Evolutionary conservation across 495 filamentous ascomycete genomes (phyloP).

Genomic region (Aspergillus coremiiformis): DNA sequence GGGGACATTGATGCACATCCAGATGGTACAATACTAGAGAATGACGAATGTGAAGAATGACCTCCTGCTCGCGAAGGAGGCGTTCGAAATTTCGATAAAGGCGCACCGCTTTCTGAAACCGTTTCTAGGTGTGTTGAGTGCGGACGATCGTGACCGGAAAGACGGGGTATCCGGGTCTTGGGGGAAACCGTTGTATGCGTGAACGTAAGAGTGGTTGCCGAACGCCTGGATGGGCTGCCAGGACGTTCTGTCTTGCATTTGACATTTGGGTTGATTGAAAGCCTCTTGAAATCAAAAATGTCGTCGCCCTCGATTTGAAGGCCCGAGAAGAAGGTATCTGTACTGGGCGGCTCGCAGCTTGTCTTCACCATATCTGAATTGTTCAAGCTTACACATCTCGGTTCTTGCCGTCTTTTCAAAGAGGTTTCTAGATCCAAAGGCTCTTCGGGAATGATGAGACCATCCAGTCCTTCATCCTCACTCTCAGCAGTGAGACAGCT

Average conservation of each 20-base stretch:
- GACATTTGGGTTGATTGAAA: conserved; percentile 87
- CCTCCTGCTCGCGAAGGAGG: conserved; percentile 55
- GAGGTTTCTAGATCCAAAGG: conserved; percentile 73
- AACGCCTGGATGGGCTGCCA: conserved; percentile 60
- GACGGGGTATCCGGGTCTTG: conserved; percentile 54
- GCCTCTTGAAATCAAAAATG: conserved; percentile 68
- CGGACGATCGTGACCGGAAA: conserved; percentile 54
- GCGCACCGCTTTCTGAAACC: conserved; percentile 83
- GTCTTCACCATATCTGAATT: conserved; percentile 26
- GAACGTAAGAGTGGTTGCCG: conserved; percentile 82
- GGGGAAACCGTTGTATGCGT: conserved; percentile 55
- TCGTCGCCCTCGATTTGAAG: conserved; percentile 82
- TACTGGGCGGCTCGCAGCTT: conserved; percentile 31
- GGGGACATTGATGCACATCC: conserved; percentile 44
- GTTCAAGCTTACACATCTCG: conserved; percentile 34
- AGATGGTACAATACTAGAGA: conserved; percentile 55
- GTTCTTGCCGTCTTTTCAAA: conserved; percentile 60
- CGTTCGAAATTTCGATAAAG: conserved; percentile 50
- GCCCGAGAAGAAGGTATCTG: conserved; percentile 80
- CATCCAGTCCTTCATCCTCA: conserved; percentile 84
- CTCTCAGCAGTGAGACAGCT: conserved; percentile 90
- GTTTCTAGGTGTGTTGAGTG: conserved; percentile 75
- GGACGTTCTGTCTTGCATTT: conserved; percentile 68
- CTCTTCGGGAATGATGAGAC: conserved; percentile 73
- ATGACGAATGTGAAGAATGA: conserved; percentile 60